Evolutionary conservation across 1,139 yeast genomes (phyloP), one percentile per base, ranked within the genome.

Genomic region (Taphrina deformans): DNA sequence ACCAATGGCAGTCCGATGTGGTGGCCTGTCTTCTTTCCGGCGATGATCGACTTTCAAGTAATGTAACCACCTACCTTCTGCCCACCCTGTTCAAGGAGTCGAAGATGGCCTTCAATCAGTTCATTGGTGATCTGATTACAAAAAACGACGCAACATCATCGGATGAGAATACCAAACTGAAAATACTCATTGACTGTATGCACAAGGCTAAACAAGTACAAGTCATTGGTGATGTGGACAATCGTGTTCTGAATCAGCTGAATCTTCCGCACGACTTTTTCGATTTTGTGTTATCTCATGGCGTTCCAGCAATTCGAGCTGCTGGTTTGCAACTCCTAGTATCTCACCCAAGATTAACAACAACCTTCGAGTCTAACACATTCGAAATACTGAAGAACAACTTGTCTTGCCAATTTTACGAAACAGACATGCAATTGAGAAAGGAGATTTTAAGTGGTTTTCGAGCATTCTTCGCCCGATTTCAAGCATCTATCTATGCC

Each of bases 341-440:
- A 14, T 41, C 40, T 9, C 41, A 33, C 27, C 61, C 67, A 4
- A 59, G 45, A 31, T 33, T 56, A 6, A 60, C 65, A 24, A 52
- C 60, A 33, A 29, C 44, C 3, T 46, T 50, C 24, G 16, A 40
- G 16, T 21, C 14, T 24, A 33, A 26, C 45, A 41, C 58, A 12
- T 48, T 35, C 16, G 31, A 6, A n/a, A 40, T 41, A 27, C 21
- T 63, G 53, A 29, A 51, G 59, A 18, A n/a, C 4, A 16, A 31
- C n/a, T 33, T 63, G 35, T 33, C 64, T 14, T 45, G 53, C 31
- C 50, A 38, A 31, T 52, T 63, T 40, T 24, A 46, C n/a, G 66
- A 63, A 46, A 58, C 66, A 26, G 63, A 63, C 40, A 45, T 60
- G 53, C 52, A 40, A 24, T 40, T 35, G 21, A 31, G 66, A 27